These are phyloP conservation scores for Elsinoe batatas DNA, from an alignment of 2,329 filamentous ascomycete species.

Conservation along the genomic window DNA sequence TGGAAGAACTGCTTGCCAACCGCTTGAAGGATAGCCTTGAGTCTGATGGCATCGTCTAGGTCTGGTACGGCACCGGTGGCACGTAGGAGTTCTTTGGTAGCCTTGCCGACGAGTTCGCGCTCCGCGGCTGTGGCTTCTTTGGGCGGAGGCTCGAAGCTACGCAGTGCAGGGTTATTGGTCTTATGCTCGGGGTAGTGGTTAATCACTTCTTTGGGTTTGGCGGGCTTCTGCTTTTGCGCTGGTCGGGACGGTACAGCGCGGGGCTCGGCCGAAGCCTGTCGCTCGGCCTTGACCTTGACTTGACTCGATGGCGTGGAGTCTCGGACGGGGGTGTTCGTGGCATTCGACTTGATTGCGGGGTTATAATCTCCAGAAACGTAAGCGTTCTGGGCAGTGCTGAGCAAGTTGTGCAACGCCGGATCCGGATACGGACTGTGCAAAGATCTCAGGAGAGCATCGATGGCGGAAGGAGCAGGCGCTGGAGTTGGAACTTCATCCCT, in stretches of 20 bases:
- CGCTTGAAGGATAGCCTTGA: slow-evolving; percentile 56
- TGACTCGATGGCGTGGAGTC: not conserved
- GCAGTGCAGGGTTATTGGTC: slow-evolving; percentile 3
- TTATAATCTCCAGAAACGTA: not conserved
- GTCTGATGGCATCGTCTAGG: slow-evolving; percentile 51
- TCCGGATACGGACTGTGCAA: not conserved
- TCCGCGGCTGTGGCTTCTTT: slow-evolving; percentile 9
- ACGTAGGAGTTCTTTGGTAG: slow-evolving; percentile 55
- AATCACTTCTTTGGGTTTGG: not conserved
- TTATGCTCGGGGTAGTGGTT: not conserved
- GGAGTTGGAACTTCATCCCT: not conserved
- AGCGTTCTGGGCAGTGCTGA: not conserved
- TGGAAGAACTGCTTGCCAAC: slow-evolving; percentile 48
- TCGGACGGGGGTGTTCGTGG: not conserved
- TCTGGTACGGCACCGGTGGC: slow-evolving; percentile 49
- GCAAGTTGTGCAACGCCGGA: not conserved
- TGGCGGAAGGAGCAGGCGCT: not conserved
- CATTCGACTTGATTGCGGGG: not conserved
- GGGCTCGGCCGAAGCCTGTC: not conserved
- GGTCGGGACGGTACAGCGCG: not conserved
- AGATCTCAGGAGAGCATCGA: not conserved
- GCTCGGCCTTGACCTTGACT: too few species aligned
- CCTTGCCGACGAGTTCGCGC: slow-evolving; percentile 35
- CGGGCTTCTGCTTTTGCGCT: not conserved
- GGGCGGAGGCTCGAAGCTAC: not conserved